Evolutionary conservation across 176 grass and related monocot genomes (phyloP).

Genomic region (Secale cereale): DNA sequence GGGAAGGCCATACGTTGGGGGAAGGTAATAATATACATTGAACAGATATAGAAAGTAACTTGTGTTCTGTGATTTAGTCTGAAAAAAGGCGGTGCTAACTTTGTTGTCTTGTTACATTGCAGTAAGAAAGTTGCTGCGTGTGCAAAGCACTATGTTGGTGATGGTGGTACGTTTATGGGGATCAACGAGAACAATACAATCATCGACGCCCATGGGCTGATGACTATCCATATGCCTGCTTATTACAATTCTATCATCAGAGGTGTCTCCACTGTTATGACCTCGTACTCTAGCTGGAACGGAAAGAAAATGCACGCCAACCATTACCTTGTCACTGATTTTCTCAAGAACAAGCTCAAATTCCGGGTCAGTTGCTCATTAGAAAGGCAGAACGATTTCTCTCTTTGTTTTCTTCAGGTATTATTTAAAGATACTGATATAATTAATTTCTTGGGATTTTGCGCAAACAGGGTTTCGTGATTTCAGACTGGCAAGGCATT

Average conservation of each 20-base stretch:
- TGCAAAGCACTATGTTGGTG: constrained; percentile 72
- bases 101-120: not conserved
- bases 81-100: not conserved
- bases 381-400: not conserved
- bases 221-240: constrained; percentile 74
- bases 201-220: constrained; percentile 36
- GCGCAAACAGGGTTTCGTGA: constrained; percentile 65
- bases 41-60: not conserved
- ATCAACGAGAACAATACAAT: constrained; percentile 78
- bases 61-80: not conserved
- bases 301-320: constrained; percentile 80
- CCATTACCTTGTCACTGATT: constrained; percentile 57
- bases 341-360: constrained; percentile 71
- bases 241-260: constrained; percentile 62
- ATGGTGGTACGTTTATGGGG: constrained; percentile 65
- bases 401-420: not conserved
- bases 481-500: constrained; percentile 79
- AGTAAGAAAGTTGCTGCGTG: constrained; percentile 75
- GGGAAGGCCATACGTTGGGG: constrained; percentile 65
- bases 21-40: constrained; percentile 35
- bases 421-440: not conserved
- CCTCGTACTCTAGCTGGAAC: constrained; percentile 76
- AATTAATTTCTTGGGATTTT: not conserved
- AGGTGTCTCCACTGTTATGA: constrained; percentile 85
- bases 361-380: constrained; percentile 57